These are phyloP conservation scores for Cladophialophora psammophila DNA, from an alignment of 2,329 filamentous ascomycete species.

Conservation along the genomic window DNA sequence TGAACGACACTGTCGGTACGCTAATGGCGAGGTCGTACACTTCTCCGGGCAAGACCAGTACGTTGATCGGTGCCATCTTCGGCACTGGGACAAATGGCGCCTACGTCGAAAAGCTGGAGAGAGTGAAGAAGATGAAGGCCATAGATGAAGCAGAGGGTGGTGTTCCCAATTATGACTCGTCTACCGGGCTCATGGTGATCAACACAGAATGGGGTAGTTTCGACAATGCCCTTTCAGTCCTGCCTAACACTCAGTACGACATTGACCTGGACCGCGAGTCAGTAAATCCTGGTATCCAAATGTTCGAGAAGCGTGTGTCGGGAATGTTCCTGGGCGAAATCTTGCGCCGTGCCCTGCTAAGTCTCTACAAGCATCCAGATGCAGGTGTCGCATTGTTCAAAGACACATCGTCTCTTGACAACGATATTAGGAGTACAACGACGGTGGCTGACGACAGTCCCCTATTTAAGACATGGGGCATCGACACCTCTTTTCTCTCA, in stretches of 20 bases:
- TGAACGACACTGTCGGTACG: conserved; percentile 97
- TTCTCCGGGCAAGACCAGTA: conserved; percentile 83
- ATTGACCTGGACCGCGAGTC: conserved; percentile 77
- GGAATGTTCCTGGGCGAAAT: conserved; percentile 99
- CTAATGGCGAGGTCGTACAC: conserved; percentile 98
- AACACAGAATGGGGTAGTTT: conserved; percentile 99
- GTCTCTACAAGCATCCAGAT: conserved; percentile 69
- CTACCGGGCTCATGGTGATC: conserved; percentile 93
- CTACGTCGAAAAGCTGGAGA: conserved; percentile 89
- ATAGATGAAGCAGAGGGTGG: conserved; percentile 58
- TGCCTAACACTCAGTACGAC: conserved; percentile 88
- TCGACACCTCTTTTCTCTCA: conserved; percentile 90
- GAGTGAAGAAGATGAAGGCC: conserved; percentile 76
- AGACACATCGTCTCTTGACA: conserved; percentile 74
- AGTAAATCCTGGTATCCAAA: conserved; percentile 92
- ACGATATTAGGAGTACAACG: conserved; percentile 73
- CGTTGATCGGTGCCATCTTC: conserved; percentile 94
- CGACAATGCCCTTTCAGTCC: conserved; percentile 87
- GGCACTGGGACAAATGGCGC: conserved; percentile 97
- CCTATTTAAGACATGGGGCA: conserved; percentile 81
- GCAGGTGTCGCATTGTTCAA: conserved; percentile 74
- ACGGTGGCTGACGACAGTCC: conserved; percentile 69
- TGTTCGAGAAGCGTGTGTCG: conserved; percentile 98
- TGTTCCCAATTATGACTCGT: conserved; percentile 73
- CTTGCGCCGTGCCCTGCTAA: conserved; percentile 76